Evolutionary conservation across 129 eudicot genomes (phyloP).

Genomic region (Silybum marianum): DNA sequence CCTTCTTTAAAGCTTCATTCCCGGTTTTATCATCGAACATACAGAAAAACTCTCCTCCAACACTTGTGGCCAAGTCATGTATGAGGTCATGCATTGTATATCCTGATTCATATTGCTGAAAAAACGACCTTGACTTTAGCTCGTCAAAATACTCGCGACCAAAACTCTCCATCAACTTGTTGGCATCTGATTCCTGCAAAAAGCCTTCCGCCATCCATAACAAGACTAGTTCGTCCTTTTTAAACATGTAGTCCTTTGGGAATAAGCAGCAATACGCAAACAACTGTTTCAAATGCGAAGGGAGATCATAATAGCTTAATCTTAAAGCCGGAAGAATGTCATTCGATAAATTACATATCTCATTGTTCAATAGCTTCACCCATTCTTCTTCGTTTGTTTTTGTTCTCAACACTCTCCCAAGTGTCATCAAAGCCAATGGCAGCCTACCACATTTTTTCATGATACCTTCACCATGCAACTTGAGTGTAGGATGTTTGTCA

Average conservation of each 20-base stretch:
- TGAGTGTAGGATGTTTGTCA: neutral
- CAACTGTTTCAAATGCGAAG: neutral
- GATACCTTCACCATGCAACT: slow-evolving; percentile 20
- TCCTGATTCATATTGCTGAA: neutral
- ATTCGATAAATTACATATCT: slow-evolving; percentile 14
- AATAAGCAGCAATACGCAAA: neutral
- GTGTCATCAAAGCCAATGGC: slow-evolving; percentile 30
- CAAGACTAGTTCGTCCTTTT: neutral
- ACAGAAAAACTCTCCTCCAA: neutral
- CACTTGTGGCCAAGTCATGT: slow-evolving; percentile 21
- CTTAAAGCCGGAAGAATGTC: neutral
- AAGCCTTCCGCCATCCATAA: neutral
- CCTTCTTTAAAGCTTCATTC: slow-evolving; percentile 6
- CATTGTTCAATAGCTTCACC: slow-evolving; percentile 10
- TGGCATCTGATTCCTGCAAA: neutral
- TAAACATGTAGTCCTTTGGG: neutral
- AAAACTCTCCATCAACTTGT: neutral
- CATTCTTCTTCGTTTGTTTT: neutral
- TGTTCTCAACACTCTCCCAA: slow-evolving; percentile 17
- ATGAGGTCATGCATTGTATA: slow-evolving; percentile 31
- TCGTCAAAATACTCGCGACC: neutral
- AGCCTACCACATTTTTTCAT: slow-evolving; percentile 23
- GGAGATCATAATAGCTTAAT: neutral
- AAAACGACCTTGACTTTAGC: slow-evolving; percentile 19
- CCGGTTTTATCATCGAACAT: neutral